Evolutionary conservation across 2,329 filamentous ascomycete genomes (phyloP), one percentile per base, ranked within the genome.

Genomic region (Hortaea sp.): DNA sequence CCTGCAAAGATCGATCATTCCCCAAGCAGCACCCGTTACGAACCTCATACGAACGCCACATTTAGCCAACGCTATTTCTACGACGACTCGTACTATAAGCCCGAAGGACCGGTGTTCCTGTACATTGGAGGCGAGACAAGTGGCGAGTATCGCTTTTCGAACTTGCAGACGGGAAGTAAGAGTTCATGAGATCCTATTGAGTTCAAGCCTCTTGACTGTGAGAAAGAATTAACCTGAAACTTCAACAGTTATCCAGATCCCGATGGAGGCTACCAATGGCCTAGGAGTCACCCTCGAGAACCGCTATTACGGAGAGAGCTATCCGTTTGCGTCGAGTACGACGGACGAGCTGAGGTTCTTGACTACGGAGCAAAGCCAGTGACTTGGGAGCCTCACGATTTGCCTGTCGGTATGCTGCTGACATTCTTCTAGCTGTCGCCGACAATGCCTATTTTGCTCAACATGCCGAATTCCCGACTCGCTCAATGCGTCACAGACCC

Each of bases 31-130:
- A 76, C 79, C 1, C 69, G 73, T 41, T 92, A 94, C 60, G 84
- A 81, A 60, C 86, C 88, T 38, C 86, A 92, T 62, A 79, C 76
- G 6, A 69, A 82, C 52, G 81, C 65, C 27, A 76, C 68, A 1
- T 94, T 88, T 64, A 67, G 78, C 34, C 69, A 89, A 43, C 77
- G 85, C 10, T 94, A 92, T 69, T 92, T 82, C 82, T 87, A 90
- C 56, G 86, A 94, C 57, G 77, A 79, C 1, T 75, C 75, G 41
- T 76, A 85, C 66, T 94, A 92, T 67, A 75, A 80, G 60, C 68
- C 75, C 0, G 88, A 87, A 7, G 88, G 87, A 0, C 87, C 88
- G 0, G 82, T 94, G 37, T 85, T 94, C 46, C 76, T 92, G 4
- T 74, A 92, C 7, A 75, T 81, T 29, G 75, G 77, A 2, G 87